phyloP scores from a whole-genome alignment of 306 rosid species.

The Lablab purpureus region DNA sequence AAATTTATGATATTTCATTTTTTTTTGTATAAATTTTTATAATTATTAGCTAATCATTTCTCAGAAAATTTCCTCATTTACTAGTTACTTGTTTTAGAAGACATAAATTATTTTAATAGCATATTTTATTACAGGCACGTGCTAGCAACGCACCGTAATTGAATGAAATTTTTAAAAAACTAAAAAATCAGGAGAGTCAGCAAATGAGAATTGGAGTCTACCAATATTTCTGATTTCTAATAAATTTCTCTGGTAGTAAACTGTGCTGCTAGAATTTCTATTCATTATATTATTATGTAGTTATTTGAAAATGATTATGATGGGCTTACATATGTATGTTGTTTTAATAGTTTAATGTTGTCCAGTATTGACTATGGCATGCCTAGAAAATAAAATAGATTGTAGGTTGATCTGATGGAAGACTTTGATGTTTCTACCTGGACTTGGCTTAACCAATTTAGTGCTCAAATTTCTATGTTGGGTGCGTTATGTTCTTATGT shows the following conservation, averaged over 20 bases:
- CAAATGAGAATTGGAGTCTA: no score
- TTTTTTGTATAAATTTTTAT: background rate
- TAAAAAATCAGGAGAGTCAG: no score
- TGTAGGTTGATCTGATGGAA: no score
- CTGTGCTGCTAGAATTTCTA: no score
- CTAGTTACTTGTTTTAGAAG: background rate
- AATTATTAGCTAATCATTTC: constrained; percentile 14
- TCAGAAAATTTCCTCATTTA: background rate
- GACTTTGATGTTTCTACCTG: no score
- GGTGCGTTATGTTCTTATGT: constrained; percentile 11
- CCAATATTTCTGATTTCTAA: no score
- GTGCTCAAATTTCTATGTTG: constrained; percentile 5
- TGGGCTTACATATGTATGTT: constrained; percentile 10
- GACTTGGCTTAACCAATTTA: no score
- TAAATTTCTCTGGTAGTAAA: no score
- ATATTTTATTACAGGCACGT: background rate
- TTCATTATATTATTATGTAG: background rate
- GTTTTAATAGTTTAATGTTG: constrained; percentile 5
- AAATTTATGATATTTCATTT: no score
- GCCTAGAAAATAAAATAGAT: no score
- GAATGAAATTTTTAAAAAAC: no score
- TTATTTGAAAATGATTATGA: background rate
- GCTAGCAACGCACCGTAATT: no score
- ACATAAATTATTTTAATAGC: constrained; percentile 17
- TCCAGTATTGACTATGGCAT: background rate